phyloP scores from a whole-genome alignment of 2,329 filamentous ascomycete species.

The Fusarium aywerte region DNA sequence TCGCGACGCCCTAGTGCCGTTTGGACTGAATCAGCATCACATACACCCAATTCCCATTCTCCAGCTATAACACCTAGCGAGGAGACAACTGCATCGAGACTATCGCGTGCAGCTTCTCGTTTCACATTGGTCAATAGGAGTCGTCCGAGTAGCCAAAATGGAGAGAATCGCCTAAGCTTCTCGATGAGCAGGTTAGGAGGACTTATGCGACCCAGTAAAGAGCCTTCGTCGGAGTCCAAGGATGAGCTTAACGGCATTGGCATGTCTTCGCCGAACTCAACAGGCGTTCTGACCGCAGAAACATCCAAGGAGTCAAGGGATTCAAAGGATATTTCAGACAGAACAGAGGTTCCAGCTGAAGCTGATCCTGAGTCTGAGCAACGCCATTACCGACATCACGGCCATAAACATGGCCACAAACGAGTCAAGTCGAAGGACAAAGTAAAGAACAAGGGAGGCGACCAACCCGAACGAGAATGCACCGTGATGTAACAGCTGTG shows the following conservation, averaged over 20 bases:
- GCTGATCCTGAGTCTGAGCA: constrained; percentile 41
- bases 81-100: constrained; percentile 63
- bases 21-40: constrained; percentile 58
- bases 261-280: constrained; percentile 44
- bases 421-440: constrained; percentile 55
- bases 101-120: constrained; percentile 67
- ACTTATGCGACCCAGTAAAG: constrained; percentile 63
- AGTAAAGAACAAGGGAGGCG: constrained; percentile 50
- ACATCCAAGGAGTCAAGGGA: constrained; percentile 34
- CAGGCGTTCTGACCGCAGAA: constrained; percentile 43
- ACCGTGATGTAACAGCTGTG: constrained; percentile 55
- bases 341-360: constrained; percentile 40
- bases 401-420: constrained; percentile 51
- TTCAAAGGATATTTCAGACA: constrained; percentile 25
- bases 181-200: constrained; percentile 67
- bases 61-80: constrained; percentile 60
- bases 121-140: constrained; percentile 63
- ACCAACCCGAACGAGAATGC: constrained; percentile 61
- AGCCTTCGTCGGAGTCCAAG: constrained; percentile 48
- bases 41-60: constrained; percentile 52
- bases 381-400: constrained; percentile 38
- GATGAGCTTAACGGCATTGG: constrained; percentile 44
- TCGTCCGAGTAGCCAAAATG: constrained; percentile 67
- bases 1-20: constrained; percentile 64
- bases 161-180: constrained; percentile 67